phyloP scores from a whole-genome alignment of 306 rosid genomes.

The Castanea sativa region DNA sequence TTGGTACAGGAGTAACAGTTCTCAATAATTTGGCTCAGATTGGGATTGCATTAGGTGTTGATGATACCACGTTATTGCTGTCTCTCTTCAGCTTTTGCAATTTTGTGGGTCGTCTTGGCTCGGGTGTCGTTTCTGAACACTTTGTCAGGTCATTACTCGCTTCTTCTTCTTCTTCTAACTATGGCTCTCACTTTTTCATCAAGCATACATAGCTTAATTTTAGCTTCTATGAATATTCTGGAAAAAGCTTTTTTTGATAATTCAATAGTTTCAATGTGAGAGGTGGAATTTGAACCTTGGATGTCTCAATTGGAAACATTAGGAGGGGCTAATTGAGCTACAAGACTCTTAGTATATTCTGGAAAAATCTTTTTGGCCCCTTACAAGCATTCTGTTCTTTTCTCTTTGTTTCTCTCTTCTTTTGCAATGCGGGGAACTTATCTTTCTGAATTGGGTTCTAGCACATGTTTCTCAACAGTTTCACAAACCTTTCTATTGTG shows the following conservation, averaged over 20 bases:
- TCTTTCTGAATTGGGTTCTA: background rate
- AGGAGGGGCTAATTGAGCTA: too few relatives aligned
- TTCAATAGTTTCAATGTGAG: too few relatives aligned
- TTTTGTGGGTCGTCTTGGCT: conserved; percentile 77
- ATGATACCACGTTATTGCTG: conserved; percentile 61
- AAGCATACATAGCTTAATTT: background rate
- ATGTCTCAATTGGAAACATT: too few relatives aligned
- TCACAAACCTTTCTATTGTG: background rate
- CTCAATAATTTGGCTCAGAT: conserved; percentile 89
- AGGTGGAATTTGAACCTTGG: too few relatives aligned
- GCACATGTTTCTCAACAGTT: background rate
- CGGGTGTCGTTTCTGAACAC: conserved; percentile 78
- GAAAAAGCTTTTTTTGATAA: background rate
- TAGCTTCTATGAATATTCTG: background rate
- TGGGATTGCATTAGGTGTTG: conserved; percentile 65
- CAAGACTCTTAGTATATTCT: background rate
- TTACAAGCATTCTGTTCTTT: background rate
- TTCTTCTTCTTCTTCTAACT: background rate
- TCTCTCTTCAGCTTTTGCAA: conserved; percentile 82
- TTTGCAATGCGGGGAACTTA: background rate
- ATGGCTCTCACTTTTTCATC: conserved; percentile 4
- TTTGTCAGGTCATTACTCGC: conserved; percentile 60
- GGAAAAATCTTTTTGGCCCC: background rate
- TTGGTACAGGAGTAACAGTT: conserved; percentile 75
- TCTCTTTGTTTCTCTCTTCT: background rate